phyloP scores from a whole-genome alignment of 2,329 filamentous ascomycete genomes.

The Onygenales sp. region DNA sequence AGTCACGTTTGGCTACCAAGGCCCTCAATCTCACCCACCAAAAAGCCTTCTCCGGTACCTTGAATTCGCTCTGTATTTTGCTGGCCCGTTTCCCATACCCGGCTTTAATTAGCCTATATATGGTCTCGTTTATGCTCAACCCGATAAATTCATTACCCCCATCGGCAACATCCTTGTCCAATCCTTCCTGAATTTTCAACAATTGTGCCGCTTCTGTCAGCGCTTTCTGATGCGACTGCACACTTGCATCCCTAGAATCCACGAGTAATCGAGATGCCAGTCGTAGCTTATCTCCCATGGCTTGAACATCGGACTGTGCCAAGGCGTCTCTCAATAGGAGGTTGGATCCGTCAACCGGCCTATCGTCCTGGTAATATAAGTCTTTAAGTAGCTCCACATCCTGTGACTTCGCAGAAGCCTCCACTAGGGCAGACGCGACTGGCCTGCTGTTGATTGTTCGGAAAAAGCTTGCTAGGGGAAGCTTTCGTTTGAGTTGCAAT shows the following conservation, averaged over 20 bases:
- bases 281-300: conserved; percentile 76
- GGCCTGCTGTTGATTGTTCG: conserved; percentile 78
- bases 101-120: conserved; percentile 75
- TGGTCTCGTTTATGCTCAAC: conserved; percentile 79
- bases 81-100: conserved; percentile 77
- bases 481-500: conserved; percentile 76
- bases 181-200: conserved; percentile 72
- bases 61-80: conserved; percentile 87
- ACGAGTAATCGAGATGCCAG: conserved; percentile 72
- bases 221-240: conserved; percentile 57
- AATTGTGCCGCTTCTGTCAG: conserved; percentile 73
- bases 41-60: conserved; percentile 78
- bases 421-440: conserved; percentile 78
- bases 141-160: conserved; percentile 60
- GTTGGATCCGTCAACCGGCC: conserved; percentile 76
- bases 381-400: conserved; percentile 82
- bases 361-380: conserved; percentile 94
- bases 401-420: conserved; percentile 70
- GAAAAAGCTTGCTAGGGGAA: conserved; percentile 87
- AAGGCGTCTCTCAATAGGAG: conserved; percentile 81
- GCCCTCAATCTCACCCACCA: conserved; percentile 84
- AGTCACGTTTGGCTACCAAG: conserved; percentile 80
- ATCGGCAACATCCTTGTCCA: conserved; percentile 71
- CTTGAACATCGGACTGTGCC: conserved; percentile 57
- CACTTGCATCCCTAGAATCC: conserved; percentile 67